Conservation (phyloP, 2,329 filamentous ascomycete species). For the Bipolaris gigantea region DNA sequence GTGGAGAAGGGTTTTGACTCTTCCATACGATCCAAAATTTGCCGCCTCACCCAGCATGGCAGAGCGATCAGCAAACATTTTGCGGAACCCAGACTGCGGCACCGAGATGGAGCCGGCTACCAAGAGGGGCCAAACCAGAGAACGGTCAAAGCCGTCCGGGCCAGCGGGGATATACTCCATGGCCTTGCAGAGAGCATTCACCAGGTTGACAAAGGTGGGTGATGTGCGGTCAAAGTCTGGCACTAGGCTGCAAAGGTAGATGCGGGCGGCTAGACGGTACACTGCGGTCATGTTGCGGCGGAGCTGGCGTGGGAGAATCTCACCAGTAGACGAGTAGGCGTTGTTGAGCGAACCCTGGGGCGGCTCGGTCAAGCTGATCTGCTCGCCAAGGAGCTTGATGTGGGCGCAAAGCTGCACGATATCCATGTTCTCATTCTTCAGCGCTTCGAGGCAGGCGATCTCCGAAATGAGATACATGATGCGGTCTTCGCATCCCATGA, state of each 20-base stretch:
- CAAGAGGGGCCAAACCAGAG: constrained; percentile 89
- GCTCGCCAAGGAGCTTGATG: constrained; percentile 82
- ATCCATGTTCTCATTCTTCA: constrained; percentile 77
- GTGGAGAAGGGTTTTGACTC: constrained; percentile 73
- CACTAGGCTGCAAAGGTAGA: constrained; percentile 95
- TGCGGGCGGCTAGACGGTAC: constrained; percentile 88
- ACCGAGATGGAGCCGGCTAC: constrained; percentile 80
- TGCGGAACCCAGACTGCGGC: constrained; percentile 72
- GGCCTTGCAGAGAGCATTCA: constrained; percentile 74
- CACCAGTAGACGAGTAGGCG: constrained; percentile 64
- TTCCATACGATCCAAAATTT: constrained; percentile 81
- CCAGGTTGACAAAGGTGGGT: constrained; percentile 71
- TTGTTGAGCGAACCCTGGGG: constrained; percentile 53
- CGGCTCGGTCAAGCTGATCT: constrained; percentile 78
- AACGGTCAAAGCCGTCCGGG: constrained; percentile 81
- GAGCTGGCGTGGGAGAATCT: constrained; percentile 79
- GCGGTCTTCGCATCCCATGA: constrained; percentile 96
- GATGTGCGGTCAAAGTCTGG: constrained; percentile 81
- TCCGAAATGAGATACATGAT: constrained; percentile 99
- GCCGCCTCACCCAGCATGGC: constrained; percentile 74
- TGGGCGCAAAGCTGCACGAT: constrained; percentile 86
- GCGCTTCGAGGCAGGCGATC: constrained; percentile 90
- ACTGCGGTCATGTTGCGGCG: constrained; percentile 85
- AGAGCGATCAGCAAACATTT: constrained; percentile 75
- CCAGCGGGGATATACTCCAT: constrained; percentile 84